Evolutionary conservation across 371 early-diverging fungal genomes (phyloP).

Genomic region (Parasitella parasitica): DNA sequence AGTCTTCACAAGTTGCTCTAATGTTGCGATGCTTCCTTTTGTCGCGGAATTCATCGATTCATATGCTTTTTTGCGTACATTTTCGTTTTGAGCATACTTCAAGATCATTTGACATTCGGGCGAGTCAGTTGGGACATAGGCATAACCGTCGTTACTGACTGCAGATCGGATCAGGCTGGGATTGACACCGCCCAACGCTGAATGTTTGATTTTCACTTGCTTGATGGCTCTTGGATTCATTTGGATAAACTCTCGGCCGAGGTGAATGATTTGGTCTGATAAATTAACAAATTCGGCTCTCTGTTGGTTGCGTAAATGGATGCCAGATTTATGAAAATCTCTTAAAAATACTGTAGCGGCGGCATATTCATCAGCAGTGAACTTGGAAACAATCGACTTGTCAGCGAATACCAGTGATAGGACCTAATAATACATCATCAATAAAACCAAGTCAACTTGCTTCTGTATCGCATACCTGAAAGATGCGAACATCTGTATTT

Average conservation of each 20-base stretch:
- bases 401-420: constrained; percentile 66
- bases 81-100: constrained; percentile 60
- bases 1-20: constrained; percentile 76
- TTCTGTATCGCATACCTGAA: constrained; percentile 50
- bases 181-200: constrained; percentile 23
- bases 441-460: not conserved
- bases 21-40: constrained; percentile 54
- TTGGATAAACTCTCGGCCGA: constrained; percentile 76
- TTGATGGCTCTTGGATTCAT: constrained; percentile 44
- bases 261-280: constrained; percentile 77
- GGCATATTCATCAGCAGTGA: constrained; percentile 70
- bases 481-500: constrained; percentile 87
- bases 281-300: constrained; percentile 78
- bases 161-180: constrained; percentile 16
- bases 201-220: constrained; percentile 23
- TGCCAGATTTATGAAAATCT: constrained; percentile 95
- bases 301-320: constrained; percentile 72
- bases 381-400: constrained; percentile 46
- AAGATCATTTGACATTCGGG: constrained; percentile 62
- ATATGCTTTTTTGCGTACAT: constrained; percentile 71
- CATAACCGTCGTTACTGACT: constrained; percentile 26
- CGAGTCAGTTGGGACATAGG: constrained; percentile 54
- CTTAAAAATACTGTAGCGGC: constrained; percentile 82
- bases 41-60: constrained; percentile 73
- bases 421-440: constrained; percentile 36